phyloP scores from a whole-genome alignment of 2,329 filamentous ascomycete genomes.

The Hypoxylon sp. region DNA sequence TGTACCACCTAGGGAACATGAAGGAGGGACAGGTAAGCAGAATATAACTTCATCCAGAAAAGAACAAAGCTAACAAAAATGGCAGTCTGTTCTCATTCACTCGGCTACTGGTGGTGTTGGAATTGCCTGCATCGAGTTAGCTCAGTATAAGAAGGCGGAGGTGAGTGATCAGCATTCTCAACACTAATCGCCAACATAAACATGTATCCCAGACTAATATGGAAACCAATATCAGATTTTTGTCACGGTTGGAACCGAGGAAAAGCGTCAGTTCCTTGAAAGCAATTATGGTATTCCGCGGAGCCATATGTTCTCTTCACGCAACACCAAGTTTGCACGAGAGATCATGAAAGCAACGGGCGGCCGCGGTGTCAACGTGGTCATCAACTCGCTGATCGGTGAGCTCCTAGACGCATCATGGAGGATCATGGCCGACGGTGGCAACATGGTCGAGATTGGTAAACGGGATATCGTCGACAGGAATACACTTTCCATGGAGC shows the following conservation, averaged over 20 bases:
- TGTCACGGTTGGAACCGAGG: constrained; percentile 42
- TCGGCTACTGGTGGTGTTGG: constrained; percentile 40
- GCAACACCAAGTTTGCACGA: constrained; percentile 48
- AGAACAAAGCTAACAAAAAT: not conserved
- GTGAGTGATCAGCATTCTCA: constrained; percentile 8
- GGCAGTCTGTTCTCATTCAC: constrained; percentile 41
- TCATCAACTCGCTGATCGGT: constrained; percentile 42
- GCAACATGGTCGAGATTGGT: constrained; percentile 42
- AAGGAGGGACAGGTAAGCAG: constrained; percentile 38
- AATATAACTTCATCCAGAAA: not conserved
- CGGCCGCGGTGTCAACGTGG: constrained; percentile 46
- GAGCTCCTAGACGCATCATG: constrained; percentile 42
- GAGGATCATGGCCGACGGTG: constrained; percentile 38
- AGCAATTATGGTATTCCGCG: constrained; percentile 49
- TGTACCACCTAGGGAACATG: constrained; percentile 51
- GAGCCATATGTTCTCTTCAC: constrained; percentile 53
- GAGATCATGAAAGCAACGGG: constrained; percentile 46
- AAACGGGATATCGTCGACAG: constrained; percentile 42
- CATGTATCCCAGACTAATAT: constrained; percentile 1
- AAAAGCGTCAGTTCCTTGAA: constrained; percentile 48
- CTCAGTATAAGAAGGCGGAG: constrained; percentile 28
- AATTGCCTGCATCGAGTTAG: constrained; percentile 32
- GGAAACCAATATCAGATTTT: constrained; percentile 32
- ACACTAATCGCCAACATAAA: not conserved
- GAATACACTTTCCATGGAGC: constrained; percentile 40